phyloP scores from a whole-genome alignment of 1,284 basidiomycete species.

The Heterobasidion parviporum region DNA sequence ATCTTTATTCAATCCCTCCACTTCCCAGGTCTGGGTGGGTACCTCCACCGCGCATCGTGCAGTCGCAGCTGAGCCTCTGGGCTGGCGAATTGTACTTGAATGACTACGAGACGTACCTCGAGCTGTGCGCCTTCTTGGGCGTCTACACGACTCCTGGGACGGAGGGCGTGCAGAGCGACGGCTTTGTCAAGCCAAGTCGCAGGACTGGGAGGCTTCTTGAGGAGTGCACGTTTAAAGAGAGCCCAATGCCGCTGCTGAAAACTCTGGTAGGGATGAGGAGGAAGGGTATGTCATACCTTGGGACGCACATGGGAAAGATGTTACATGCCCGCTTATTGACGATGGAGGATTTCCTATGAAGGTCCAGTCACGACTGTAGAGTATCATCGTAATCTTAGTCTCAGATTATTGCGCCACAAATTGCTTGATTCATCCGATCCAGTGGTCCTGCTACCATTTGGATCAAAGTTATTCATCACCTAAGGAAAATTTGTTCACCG shows the following conservation, averaged over 20 bases:
- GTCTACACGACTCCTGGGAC: constrained; percentile 16
- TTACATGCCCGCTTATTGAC: constrained; percentile 18
- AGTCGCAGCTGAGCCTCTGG: constrained; percentile 32
- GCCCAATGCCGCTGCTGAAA: constrained; percentile 25
- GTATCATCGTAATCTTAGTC: no score
- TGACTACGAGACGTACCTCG: constrained; percentile 21
- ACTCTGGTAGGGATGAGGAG: constrained; percentile 26
- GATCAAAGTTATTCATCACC: no score
- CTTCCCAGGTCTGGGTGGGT: constrained; percentile 2
- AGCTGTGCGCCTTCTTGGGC: constrained; percentile 28
- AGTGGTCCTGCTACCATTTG: no score
- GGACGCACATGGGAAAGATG: constrained; percentile 37
- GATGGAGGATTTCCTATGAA: neutral
- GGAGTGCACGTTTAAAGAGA: constrained; percentile 18
- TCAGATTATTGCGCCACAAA: no score
- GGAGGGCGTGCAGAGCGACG: constrained; percentile 20
- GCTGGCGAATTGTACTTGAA: constrained; percentile 34
- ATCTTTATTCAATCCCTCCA: constrained; percentile 23
- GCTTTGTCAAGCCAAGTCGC: constrained; percentile 24
- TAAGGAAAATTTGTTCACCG: no score
- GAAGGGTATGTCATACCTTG: constrained; percentile 28
- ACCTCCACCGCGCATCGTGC: constrained; percentile 8
- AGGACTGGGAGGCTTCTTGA: constrained; percentile 7
- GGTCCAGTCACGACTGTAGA: no score
- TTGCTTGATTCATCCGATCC: no score